Conservation (phyloP, 176 grass and related monocot species). For the Oryza australiensis region DNA sequence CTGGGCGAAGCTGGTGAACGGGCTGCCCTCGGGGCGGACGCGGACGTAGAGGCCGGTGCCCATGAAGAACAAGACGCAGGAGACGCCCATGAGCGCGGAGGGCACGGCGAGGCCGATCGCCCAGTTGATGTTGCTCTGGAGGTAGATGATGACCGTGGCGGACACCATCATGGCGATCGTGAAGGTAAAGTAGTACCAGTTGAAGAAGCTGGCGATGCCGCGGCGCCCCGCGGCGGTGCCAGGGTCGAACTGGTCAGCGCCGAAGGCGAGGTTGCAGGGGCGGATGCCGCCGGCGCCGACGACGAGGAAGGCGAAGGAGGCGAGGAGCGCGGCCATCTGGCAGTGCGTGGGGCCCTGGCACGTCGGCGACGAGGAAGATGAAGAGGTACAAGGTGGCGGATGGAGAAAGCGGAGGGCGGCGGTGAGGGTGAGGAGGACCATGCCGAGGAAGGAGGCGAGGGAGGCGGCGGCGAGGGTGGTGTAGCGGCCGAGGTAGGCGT, state of each 20-base stretch:
- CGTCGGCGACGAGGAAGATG: background rate
- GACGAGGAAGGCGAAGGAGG: conserved; percentile 42
- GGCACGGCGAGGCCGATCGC: conserved; percentile 59
- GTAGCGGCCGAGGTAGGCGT: conserved; percentile 86
- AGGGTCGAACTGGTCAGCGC: conserved; percentile 81
- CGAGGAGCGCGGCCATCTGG: conserved; percentile 53
- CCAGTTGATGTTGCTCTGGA: conserved; percentile 76
- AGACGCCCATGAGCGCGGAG: conserved; percentile 52
- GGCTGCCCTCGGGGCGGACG: conserved; percentile 61
- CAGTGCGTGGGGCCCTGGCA: conserved; percentile 7
- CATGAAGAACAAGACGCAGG: conserved; percentile 56
- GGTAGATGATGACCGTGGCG: conserved; percentile 72
- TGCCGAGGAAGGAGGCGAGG: conserved; percentile 60
- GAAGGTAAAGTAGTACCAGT: conserved; percentile 86
- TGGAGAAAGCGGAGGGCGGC: conserved; percentile 53
- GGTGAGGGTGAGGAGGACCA: conserved; percentile 74
- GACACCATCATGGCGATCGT: conserved; percentile 66
- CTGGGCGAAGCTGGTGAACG: conserved; percentile 51
- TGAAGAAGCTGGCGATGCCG: conserved; percentile 69
- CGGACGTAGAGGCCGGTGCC: conserved; percentile 58
- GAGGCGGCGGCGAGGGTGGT: conserved; percentile 50
- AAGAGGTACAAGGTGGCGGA: background rate
- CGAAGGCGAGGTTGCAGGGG: conserved; percentile 78
- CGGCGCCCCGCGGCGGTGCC: background rate
- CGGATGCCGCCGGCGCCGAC: conserved; percentile 76